Evolutionary conservation across 345 rosid species (phyloP), one percentile per base, ranked within the genome.

Genomic region (Eucalyptus pumila): DNA sequence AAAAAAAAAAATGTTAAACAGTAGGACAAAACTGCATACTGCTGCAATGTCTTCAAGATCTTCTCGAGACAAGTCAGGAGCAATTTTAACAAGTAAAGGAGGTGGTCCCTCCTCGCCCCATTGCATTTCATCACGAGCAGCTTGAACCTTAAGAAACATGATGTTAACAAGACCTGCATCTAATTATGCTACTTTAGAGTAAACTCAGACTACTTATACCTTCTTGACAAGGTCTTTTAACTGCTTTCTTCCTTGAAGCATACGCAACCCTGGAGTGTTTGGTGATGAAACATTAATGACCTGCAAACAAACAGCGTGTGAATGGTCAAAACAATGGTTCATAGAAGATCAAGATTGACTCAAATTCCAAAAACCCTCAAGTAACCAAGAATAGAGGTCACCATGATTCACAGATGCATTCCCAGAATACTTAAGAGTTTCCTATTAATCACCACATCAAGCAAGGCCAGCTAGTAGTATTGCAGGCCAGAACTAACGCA

Each of bases 91-190:
- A 88, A 98, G 96, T 91, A 98, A 91, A 85, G 99, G 99, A 91
- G 99, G 99, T 49, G 99, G 99, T 54, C 99, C 99, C 62, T 96
- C 99, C 92, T 97, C 99, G 86, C 97, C 99, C 99, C 99, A 98
- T 89, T 98, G 99, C 99, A 98, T 98, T 94, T 98, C 99, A 96
- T 98, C 99, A 81, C 99, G 95, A 86, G 99, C 99, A 93, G 99
- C 99, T 95, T 97, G 99, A 89, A 98, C 93, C 98, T 96, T 90
- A 30, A 89, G 32, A 26, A 90, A 89, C 86, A 87, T 87, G n/a
- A 86, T 34, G 40, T 52, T 60, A 51, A 32, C n/a, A 50, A 86
- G 60, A 54, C 19, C 69, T 52, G 87, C 67, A 86, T 76, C 47
- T 11, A 76, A 6, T n/a, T 47, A 83, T 87, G 67, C 52, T 86